Percentiles rank a stretch among this genome's conserved stretches.
Evolutionary conservation across 352 stramenopile genomes (phyloP).

Genomic region (Phytopythium chamaehyphon): DNA sequence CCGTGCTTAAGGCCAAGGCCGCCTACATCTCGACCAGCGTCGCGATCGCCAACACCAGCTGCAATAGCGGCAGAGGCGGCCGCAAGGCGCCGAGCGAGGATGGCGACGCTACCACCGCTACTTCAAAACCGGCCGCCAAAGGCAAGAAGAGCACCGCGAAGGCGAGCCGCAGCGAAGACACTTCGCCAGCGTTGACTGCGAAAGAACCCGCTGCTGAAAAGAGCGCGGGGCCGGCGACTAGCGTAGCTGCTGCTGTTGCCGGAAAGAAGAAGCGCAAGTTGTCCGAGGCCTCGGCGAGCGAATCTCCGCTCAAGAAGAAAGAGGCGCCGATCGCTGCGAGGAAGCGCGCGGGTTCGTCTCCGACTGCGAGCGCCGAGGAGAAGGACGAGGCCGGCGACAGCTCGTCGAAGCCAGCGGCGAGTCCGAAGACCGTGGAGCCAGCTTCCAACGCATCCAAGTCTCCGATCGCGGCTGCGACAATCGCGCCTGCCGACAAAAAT

Average conservation of each 20-base stretch:
- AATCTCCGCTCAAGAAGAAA: constrained; percentile 16
- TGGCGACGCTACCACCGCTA: constrained; percentile 17
- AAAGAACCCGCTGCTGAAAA: constrained; percentile 25
- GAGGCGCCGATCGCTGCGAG: neutral
- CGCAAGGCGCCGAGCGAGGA: constrained; percentile 11
- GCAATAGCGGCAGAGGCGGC: constrained; percentile 11
- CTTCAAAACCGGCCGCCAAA: constrained; percentile 11
- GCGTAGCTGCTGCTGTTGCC: neutral
- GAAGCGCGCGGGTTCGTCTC: constrained; percentile 1
- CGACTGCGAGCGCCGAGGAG: neutral
- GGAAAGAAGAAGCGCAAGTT: constrained; percentile 44
- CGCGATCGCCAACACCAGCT: constrained; percentile 15
- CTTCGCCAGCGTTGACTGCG: neutral
- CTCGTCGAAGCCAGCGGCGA: too few species aligned
- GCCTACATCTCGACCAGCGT: constrained; percentile 28
- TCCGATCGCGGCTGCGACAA: too few species aligned
- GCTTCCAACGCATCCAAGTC: too few species aligned
- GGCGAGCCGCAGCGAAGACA: constrained; percentile 22
- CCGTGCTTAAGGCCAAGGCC: constrained; percentile 43
- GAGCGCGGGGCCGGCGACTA: constrained; percentile 5
- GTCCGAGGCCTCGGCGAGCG: constrained; percentile 12
- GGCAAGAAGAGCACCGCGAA: constrained; percentile 29
- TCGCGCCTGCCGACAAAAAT: too few species aligned
- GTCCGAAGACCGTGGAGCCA: too few species aligned
- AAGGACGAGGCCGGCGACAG: neutral